A percentile compares a stretch with the other conserved stretches of the same genome.
These are phyloP conservation scores for Xylaria sp. DNA, from an alignment of 2,329 filamentous ascomycete genomes.

Conservation along the genomic window DNA sequence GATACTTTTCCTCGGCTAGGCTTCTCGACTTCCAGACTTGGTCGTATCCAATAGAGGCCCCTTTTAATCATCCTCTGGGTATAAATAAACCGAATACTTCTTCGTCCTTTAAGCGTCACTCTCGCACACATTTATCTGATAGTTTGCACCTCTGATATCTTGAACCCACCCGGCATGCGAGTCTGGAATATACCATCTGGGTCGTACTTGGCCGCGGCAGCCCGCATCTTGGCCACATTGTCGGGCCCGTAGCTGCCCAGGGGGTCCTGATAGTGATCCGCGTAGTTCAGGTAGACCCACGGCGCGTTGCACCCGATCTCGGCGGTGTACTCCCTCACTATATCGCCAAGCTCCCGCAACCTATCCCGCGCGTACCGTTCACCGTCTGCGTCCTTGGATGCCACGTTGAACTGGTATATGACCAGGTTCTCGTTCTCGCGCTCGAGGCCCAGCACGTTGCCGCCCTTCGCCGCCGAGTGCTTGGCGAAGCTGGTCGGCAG, in stretches of 20 bases:
- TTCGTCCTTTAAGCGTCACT: too few relatives aligned
- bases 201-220: slow-evolving; percentile 21
- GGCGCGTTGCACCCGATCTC: background rate
- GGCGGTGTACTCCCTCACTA: too few relatives aligned
- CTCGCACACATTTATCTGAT: too few relatives aligned
- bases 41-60: too few relatives aligned
- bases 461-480: background rate
- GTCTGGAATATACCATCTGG: slow-evolving; percentile 24
- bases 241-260: slow-evolving; percentile 24
- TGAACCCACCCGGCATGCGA: slow-evolving; percentile 31
- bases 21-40: too few relatives aligned
- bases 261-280: slow-evolving; percentile 22
- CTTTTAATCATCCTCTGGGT: too few relatives aligned
- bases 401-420: background rate
- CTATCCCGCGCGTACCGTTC: background rate
- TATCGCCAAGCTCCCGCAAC: background rate
- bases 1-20: too few relatives aligned
- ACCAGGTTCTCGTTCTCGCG: background rate
- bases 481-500: background rate
- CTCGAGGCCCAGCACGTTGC: slow-evolving; percentile 7
- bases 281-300: slow-evolving; percentile 29
- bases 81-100: too few relatives aligned
- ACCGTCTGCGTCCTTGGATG: background rate
- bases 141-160: slow-evolving; percentile 1
- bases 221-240: slow-evolving; percentile 11